A percentile compares a stretch with the other conserved stretches of the same genome.
Evolutionary conservation across 768 basidiomycete genomes (phyloP).

Genomic region (Rhodotorula sphaerocarpa): DNA sequence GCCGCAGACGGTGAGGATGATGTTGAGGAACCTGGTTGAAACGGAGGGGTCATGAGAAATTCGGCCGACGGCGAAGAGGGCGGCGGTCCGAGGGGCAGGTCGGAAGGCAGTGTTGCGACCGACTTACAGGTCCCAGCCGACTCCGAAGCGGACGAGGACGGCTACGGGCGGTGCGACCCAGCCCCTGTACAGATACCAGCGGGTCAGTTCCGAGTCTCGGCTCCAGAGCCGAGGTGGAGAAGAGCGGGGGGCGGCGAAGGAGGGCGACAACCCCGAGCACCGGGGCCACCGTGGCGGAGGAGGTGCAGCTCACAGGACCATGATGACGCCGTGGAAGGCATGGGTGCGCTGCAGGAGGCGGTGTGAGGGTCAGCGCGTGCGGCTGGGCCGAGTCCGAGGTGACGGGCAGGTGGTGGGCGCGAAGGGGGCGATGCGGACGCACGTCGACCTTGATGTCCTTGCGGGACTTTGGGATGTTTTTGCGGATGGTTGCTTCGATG

Average conservation of each 20-base stretch:
- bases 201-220: too few relatives aligned
- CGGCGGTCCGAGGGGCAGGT: background rate
- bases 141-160: slow-evolving; percentile 38
- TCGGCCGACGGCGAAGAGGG: background rate
- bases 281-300: background rate
- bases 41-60: too few relatives aligned
- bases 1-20: slow-evolving; percentile 37
- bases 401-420: background rate
- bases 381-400: background rate
- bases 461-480: background rate
- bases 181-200: slow-evolving; percentile 14
- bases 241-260: background rate
- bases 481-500: slow-evolving; percentile 2
- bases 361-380: too few relatives aligned
- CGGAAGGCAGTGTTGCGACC: background rate
- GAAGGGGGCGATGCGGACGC: background rate
- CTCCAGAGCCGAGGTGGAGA: too few relatives aligned
- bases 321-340: slow-evolving; percentile 29
- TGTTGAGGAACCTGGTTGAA: slow-evolving; percentile 38
- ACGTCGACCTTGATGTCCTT: slow-evolving; percentile 2
- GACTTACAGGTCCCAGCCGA: slow-evolving; percentile 34
- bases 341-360: slow-evolving; percentile 14
- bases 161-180: slow-evolving; percentile 39
- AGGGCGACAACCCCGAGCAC: background rate
- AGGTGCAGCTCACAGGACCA: slow-evolving; percentile 14